These are phyloP conservation scores for Beauveria bassiana DNA, from an alignment of 2,329 filamentous ascomycete species.

Conservation along the genomic window DNA sequence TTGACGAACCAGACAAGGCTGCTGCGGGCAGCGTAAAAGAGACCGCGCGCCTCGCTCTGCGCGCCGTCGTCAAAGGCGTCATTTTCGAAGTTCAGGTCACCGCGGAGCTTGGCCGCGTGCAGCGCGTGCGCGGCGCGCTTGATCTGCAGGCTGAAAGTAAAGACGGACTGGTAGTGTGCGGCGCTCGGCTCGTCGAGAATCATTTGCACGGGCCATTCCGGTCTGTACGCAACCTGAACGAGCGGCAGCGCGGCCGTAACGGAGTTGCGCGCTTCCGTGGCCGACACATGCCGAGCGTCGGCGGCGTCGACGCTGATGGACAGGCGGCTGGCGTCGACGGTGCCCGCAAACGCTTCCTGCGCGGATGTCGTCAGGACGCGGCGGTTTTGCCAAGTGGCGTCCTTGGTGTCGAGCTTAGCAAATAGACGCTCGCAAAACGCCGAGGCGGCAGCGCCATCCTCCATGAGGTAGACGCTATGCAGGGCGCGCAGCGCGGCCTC, in stretches of 20 bases:
- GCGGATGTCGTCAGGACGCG: slow-evolving; percentile 74
- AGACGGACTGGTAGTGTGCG: slow-evolving; percentile 60
- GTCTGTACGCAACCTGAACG: slow-evolving; percentile 59
- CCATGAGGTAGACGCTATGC: slow-evolving; percentile 67
- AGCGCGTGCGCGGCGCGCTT: slow-evolving; percentile 63
- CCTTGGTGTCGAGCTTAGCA: slow-evolving; percentile 58
- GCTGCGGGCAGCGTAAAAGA: slow-evolving; percentile 52
- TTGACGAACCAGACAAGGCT: slow-evolving; percentile 66
- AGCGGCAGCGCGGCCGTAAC: slow-evolving; percentile 50
- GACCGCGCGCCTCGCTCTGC: slow-evolving; percentile 19
- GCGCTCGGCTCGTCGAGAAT: slow-evolving; percentile 62
- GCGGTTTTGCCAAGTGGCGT: slow-evolving; percentile 65
- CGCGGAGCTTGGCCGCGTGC: slow-evolving; percentile 42
- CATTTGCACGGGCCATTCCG: slow-evolving; percentile 62
- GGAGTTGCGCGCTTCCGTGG: slow-evolving; percentile 44
- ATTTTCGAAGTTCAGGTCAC: slow-evolving; percentile 18
- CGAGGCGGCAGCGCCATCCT: slow-evolving; percentile 61
- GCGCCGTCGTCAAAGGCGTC: slow-evolving; percentile 21
- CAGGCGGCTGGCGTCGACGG: slow-evolving; percentile 54
- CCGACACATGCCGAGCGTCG: slow-evolving; percentile 31
- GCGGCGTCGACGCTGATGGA: slow-evolving; percentile 43
- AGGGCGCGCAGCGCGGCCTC: slow-evolving; percentile 58
- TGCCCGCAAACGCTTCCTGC: slow-evolving; percentile 59
- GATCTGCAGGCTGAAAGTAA: slow-evolving; percentile 70
- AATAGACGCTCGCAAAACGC: slow-evolving; percentile 64